Percentiles rank a stretch among this genome's conserved stretches.
phyloP scores from a whole-genome alignment of 495 filamentous ascomycete genomes.

The Neurospora hispaniola region DNA sequence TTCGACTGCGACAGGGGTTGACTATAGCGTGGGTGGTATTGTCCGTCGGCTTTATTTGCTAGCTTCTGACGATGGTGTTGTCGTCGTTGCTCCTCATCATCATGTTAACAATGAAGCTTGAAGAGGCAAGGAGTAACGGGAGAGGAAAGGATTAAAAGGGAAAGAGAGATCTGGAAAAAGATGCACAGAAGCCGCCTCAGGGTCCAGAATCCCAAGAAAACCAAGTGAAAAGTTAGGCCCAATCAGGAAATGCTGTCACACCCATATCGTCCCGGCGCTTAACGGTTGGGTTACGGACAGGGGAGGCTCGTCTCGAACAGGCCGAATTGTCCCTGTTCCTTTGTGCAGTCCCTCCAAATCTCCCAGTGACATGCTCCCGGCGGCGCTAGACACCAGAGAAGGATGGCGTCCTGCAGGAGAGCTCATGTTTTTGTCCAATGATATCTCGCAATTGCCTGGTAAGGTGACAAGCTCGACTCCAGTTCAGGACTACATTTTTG shows the following conservation, averaged over 20 bases:
- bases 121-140: not conserved
- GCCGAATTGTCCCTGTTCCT: not conserved
- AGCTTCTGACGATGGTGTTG: not conserved
- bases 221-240: not conserved
- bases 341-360: not conserved
- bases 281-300: constrained; percentile 3
- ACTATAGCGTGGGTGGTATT: not conserved
- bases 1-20: constrained; percentile 30
- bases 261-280: constrained; percentile 14
- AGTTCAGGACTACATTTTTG: not conserved
- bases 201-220: constrained; percentile 8
- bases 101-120: not conserved
- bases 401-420: not conserved
- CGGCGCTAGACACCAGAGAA: not conserved
- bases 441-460: not conserved
- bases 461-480: not conserved
- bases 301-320: not conserved
- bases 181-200: not conserved
- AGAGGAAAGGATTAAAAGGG: not conserved
- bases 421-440: not conserved
- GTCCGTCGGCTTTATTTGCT: not conserved
- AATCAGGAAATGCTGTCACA: constrained; percentile 1
- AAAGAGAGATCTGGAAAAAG: constrained; percentile 2
- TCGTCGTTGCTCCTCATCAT: not conserved
- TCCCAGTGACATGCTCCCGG: not conserved